Base-by-base conservation (phyloP, 2,329 filamentous ascomycete species). In the Aspergillus sp. region DNA sequence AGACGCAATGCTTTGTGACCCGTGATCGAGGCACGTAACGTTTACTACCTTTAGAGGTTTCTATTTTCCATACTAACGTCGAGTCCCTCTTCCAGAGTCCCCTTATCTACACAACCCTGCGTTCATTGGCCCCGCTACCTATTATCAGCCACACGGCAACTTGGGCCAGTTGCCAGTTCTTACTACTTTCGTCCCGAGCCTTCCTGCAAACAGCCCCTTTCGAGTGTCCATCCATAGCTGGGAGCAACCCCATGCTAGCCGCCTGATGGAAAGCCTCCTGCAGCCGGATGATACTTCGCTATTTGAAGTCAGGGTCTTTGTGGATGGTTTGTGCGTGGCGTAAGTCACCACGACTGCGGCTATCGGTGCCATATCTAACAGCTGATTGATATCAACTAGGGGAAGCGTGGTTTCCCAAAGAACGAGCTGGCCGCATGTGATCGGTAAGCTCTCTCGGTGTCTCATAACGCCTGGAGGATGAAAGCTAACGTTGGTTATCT, bases 221-320 rank as follows among this genome's bases (percentile, higher is more conserved):
- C 83, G 86, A 61, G 80, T 93, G 50, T 93, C 90, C 2, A 80
- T 93, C 49, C 89, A 93, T 73, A 87, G 83, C 57, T 93, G 90
- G 90, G 81, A 82, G 15, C 80, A 77, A 4, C 87, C 87, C 5
- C 77, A 79, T 17, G 75, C 85, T 54, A 89, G 85, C 63, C 80
- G 83, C 45, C 79, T 83, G 64, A 80, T 85, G 34, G 80, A 79
- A 59, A 76, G 77, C 45, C 80, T 85, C 67, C 84, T 82, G 74
- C 82, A 84, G 59, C 78, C 82, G 45, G 71, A 81, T 8, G 81
- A 89, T 46, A 66, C 79, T 15, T 76, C 86, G 60, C 78, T 83
- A 56, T 89, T 88, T 61, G 86, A 90, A 68, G 82, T 86, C 41
- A 81, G 87, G 9, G 77, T 93, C 27, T 83, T 88, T 49, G 75